Evolutionary conservation across 108 stramenopile species (phyloP).

Genomic region (Nannochloropsis gaditana): DNA sequence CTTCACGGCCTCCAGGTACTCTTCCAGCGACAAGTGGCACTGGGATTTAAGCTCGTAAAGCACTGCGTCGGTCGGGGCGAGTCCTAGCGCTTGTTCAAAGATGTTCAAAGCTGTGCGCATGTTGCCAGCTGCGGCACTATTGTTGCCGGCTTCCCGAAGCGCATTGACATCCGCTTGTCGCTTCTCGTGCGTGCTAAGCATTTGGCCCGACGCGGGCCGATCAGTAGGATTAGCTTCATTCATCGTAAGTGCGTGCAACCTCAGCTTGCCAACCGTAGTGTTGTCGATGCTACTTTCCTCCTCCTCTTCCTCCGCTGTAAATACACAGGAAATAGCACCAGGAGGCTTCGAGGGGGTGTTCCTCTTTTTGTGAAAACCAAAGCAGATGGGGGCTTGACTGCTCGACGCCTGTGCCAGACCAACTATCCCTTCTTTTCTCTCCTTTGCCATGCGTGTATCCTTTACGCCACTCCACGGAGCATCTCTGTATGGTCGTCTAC

Average conservation of each 20-base stretch:
- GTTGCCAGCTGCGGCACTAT: neutral
- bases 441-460: no score
- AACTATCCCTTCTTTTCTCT: neutral
- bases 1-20: neutral
- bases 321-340: neutral
- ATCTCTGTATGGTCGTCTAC: no score
- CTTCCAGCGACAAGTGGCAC: constrained; percentile 5
- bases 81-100: neutral
- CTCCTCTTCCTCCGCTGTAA: neutral
- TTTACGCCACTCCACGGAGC: no score
- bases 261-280: neutral
- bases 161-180: neutral
- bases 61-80: neutral
- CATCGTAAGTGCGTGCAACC: neutral
- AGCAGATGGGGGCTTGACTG: neutral
- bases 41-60: neutral
- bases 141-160: neutral
- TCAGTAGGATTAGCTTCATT: neutral
- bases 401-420: neutral
- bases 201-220: no score
- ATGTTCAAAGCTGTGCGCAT: neutral
- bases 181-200: no score
- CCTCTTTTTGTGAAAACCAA: constrained; percentile 19
- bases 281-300: neutral
- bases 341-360: neutral